phyloP scores from a whole-genome alignment of 108 stramenopile species.

The Cyclotella sp. region DNA sequence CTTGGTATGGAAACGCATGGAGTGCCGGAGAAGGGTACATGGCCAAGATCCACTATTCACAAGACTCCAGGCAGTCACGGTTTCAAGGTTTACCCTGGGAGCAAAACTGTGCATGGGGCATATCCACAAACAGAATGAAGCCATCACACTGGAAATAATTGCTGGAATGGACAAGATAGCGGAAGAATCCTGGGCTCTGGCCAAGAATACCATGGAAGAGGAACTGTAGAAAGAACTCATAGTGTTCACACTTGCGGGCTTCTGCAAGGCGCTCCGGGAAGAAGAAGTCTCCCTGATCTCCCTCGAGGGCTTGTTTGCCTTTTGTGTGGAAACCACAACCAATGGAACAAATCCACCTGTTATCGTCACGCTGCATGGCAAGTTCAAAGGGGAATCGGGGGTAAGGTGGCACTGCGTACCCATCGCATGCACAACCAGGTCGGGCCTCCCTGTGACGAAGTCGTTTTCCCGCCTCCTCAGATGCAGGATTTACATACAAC shows the following conservation, averaged over 20 bases:
- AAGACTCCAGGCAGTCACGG: not conserved
- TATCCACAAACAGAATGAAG: constrained; percentile 11
- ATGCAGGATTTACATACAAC: not conserved
- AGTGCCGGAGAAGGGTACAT: not conserved
- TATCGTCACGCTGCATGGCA: constrained; percentile 21
- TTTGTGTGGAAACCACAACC: constrained; percentile 18
- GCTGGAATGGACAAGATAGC: not conserved
- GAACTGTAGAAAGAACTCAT: not conserved
- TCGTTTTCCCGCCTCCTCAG: not conserved
- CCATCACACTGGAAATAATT: not conserved
- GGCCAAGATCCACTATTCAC: not conserved
- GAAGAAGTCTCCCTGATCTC: constrained; percentile 21
- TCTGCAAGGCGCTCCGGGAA: not conserved
- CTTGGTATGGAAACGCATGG: constrained; percentile 12
- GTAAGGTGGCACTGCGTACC: constrained; percentile 21
- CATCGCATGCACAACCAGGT: not conserved
- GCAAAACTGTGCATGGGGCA: constrained; percentile 16
- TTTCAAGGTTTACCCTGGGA: not conserved
- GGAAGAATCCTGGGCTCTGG: not conserved
- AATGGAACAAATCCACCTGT: not conserved
- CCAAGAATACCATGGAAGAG: not conserved
- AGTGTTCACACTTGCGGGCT: not conserved
- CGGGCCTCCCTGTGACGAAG: not conserved
- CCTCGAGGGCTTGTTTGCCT: constrained; percentile 15
- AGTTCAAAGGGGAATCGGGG: constrained; percentile 20